Percentiles rank a stretch among this genome's conserved stretches.
These are phyloP conservation scores for Geranium rotundifolium DNA, from an alignment of 345 rosid genomes.

Conservation along the genomic window DNA sequence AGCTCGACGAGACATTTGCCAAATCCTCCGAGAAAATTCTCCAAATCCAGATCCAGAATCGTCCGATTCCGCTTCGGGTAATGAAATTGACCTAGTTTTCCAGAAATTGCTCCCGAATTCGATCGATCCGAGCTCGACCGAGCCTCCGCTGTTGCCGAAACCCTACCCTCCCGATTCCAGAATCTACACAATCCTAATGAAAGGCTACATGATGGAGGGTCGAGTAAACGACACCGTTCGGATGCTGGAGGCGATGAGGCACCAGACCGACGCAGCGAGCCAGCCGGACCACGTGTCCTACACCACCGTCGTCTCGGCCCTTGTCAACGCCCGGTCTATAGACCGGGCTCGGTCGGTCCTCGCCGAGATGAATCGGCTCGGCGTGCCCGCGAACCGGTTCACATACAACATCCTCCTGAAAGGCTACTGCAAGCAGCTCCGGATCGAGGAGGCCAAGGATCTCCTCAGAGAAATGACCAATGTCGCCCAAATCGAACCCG, in stretches of 20 bases:
- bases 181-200: constrained; percentile 81
- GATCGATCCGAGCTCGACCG: constrained; percentile 14
- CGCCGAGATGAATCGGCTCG: constrained; percentile 63
- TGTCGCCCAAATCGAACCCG: constrained; percentile 53
- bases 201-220: constrained; percentile 87
- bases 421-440: constrained; percentile 80
- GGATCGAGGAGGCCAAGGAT: constrained; percentile 62
- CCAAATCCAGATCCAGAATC: constrained; percentile 23
- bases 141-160: constrained; percentile 62
- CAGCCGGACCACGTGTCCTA: constrained; percentile 87
- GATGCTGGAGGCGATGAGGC: constrained; percentile 81
- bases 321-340: constrained; percentile 69
- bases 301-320: constrained; percentile 83
- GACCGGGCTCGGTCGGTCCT: constrained; percentile 74
- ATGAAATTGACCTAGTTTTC: constrained; percentile 29
- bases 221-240: constrained; percentile 60
- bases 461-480: constrained; percentile 60
- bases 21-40: constrained; percentile 44
- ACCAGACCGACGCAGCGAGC: constrained; percentile 47
- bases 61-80: constrained; percentile 6
- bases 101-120: constrained; percentile 63
- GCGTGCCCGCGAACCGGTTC: constrained; percentile 73
- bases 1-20: constrained; percentile 71
- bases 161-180: constrained; percentile 58
- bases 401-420: constrained; percentile 85